Evolutionary conservation across 176 grass and related monocot species (phyloP).

Genomic region (Cymbopogon citratus): DNA sequence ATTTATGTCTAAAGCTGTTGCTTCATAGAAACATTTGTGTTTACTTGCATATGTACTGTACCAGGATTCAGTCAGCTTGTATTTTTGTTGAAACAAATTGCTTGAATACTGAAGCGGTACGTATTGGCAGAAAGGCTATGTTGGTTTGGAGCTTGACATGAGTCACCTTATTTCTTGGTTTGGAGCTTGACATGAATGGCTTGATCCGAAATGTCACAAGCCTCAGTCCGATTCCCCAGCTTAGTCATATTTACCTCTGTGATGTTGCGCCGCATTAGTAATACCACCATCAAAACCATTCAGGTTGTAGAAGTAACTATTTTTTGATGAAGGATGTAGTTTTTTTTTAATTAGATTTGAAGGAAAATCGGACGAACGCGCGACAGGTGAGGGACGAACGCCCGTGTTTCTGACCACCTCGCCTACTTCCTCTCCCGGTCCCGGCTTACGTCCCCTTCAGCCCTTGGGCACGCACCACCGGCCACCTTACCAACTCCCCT

Average conservation of each 20-base stretch:
- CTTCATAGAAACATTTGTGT: slow-evolving; percentile 15
- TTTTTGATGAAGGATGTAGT: too few species aligned
- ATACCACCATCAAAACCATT: too few species aligned
- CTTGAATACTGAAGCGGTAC: neutral
- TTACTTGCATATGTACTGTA: slow-evolving; percentile 38
- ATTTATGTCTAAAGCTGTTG: slow-evolving; percentile 18
- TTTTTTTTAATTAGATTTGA: too few species aligned
- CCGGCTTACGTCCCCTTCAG: too few species aligned
- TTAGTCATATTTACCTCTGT: too few species aligned
- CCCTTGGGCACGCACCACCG: neutral
- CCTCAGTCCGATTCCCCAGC: neutral
- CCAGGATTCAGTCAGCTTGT: slow-evolving; percentile 16
- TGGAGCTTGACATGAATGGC: neutral
- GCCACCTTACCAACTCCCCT: neutral
- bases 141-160: neutral
- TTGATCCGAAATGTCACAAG: neutral
- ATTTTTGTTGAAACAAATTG: slow-evolving; percentile 26
- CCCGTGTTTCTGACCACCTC: neutral
- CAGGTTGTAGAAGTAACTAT: too few species aligned
- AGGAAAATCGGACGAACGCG: too few species aligned
- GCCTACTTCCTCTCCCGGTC: neutral
- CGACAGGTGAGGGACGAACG: too few species aligned
- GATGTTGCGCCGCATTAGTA: too few species aligned
- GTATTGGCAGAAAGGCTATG: neutral
- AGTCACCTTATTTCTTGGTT: too few species aligned